Evolutionary conservation across 2,329 filamentous ascomycete genomes (phyloP), one percentile per base, ranked within the genome.

Genomic region (Trichophyton rubrum): DNA sequence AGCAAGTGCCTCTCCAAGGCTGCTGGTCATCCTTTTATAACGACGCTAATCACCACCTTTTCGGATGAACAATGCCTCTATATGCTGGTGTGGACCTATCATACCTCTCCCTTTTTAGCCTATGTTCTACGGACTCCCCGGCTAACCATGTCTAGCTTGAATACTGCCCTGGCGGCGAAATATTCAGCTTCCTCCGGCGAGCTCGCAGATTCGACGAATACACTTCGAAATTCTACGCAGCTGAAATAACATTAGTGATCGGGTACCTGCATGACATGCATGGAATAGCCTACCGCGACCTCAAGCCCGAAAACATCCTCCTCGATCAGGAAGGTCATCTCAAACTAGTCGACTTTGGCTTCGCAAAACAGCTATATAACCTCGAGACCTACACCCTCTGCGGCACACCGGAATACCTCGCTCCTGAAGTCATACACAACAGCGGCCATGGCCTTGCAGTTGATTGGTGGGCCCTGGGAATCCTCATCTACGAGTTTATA

Each of bases 391-490:
- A 86, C 68, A 86, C 84, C 3, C 76, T 86, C 38, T 86, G 84
- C 67, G 84, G 84, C 43, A 86, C 84, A 8, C 84, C 84, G 41
- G 84, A 86, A 67, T 86, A 86, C 69, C 78, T 86, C 20, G 84
- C 84, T 3, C 84, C 84, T 20, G 84, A 86, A 71, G 83, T 86
- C 51, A 86, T 86, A 63, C 77, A 82, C 62, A 86, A 85, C 70
- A 84, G 73, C 71, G 81, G 83, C 22, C 83, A 86, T 67, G 82
- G 83, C 59, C 80, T 81, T 55, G 83, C 84, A 40, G 84, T 86
- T 43, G 84, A 86, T 71, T 86, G 84, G 84, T 86, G 84, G 84
- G 84, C 84, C 1, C 78, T 86, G 62, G 84, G 84, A 27, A 85
- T 86, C 64, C 73, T 86, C 35, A 82, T 86, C 47, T 86, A 85